Conservation (phyloP, 495 filamentous ascomycete species). For the Podospora bellae-mahoneyi region DNA sequence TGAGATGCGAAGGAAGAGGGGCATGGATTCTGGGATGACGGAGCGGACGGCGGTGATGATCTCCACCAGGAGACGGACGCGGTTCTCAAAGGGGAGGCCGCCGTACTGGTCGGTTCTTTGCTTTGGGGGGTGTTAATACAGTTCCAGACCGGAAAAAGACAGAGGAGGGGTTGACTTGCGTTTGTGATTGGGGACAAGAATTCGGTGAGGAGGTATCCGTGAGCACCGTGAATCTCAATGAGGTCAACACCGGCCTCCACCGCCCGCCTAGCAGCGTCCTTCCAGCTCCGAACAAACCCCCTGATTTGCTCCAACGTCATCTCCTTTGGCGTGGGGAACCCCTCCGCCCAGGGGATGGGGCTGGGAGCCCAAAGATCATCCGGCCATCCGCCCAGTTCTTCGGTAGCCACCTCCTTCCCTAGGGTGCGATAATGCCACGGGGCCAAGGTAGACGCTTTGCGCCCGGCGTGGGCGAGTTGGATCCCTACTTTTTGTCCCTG, state of each 20-base stretch:
- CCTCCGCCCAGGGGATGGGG: constrained; percentile 45
- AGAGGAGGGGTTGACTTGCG: constrained; percentile 22
- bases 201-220: constrained; percentile 62
- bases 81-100: constrained; percentile 55
- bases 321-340: constrained; percentile 50
- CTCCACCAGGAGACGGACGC: constrained; percentile 48
- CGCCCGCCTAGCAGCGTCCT: constrained; percentile 55
- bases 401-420: constrained; percentile 40
- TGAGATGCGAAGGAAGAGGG: constrained; percentile 66
- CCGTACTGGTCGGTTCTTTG: constrained; percentile 55
- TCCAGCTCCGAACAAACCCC: constrained; percentile 59
- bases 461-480: constrained; percentile 71
- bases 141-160: neutral
- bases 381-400: constrained; percentile 62
- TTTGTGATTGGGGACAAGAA: constrained; percentile 64
- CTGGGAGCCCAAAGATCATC: constrained; percentile 55
- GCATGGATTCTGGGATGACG: constrained; percentile 57
- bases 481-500: constrained; percentile 68
- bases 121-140: constrained; percentile 13
- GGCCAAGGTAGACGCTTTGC: constrained; percentile 63
- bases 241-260: constrained; percentile 66
- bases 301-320: constrained; percentile 62
- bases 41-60: constrained; percentile 45
- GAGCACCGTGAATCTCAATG: constrained; percentile 61
- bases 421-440: constrained; percentile 49